These are phyloP conservation scores for Populus deltoides DNA, from an alignment of 345 rosid species.

Conservation along the genomic window DNA sequence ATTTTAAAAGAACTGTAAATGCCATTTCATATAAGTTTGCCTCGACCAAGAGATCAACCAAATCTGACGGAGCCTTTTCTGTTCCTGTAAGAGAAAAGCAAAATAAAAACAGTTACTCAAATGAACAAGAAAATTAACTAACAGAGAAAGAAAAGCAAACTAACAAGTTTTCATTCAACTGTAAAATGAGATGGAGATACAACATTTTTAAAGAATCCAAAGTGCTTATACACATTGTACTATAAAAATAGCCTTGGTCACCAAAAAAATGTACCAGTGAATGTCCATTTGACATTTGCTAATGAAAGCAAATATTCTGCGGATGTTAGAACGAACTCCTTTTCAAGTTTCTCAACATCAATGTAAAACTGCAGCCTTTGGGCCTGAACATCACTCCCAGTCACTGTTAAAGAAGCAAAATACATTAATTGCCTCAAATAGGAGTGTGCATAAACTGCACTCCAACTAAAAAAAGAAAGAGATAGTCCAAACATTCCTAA, in stretches of 20 bases:
- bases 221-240: not conserved
- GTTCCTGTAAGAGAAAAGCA: constrained; percentile 39
- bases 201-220: not conserved
- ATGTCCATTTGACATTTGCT: constrained; percentile 62
- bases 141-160: not conserved
- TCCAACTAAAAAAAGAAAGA: not conserved
- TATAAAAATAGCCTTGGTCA: not conserved
- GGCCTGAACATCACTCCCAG: constrained; percentile 38
- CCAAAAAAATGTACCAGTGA: constrained; percentile 46
- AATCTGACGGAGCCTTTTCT: constrained; percentile 53
- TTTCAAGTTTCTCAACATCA: constrained; percentile 66
- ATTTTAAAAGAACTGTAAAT: constrained; percentile 70
- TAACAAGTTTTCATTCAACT: not conserved
- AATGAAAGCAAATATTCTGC: constrained; percentile 79
- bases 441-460: not conserved
- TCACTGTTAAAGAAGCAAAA: constrained; percentile 32
- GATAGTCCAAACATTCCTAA: not conserved
- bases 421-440: constrained; percentile 12
- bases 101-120: constrained; percentile 3
- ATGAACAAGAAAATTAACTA: not conserved
- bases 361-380: constrained; percentile 44
- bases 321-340: constrained; percentile 72
- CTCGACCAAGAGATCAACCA: constrained; percentile 78
- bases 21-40: constrained; percentile 78
- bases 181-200: not conserved